Evolutionary conservation across 1,284 basidiomycete species (phyloP).

Genomic region (Ganoderma meredithae): DNA sequence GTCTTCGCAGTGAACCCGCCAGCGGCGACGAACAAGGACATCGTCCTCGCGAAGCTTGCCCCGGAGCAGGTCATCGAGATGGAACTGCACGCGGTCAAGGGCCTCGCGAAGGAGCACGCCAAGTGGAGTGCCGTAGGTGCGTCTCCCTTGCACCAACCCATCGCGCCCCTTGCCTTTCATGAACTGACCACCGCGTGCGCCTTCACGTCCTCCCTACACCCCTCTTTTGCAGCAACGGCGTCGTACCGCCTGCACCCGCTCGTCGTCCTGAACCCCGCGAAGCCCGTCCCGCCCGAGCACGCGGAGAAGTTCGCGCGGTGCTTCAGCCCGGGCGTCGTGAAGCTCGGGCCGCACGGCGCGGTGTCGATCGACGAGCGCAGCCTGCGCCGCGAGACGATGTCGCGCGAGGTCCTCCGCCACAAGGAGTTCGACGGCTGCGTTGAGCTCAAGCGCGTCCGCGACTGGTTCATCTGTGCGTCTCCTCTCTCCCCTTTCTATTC

Average conservation of each 20-base stretch:
- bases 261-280: slow-evolving; percentile 76
- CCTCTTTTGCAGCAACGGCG: slow-evolving; percentile 71
- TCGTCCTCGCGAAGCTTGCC: slow-evolving; percentile 93
- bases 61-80: slow-evolving; percentile 89
- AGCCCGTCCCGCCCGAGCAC: slow-evolving; percentile 69
- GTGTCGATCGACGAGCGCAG: slow-evolving; percentile 64
- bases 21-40: slow-evolving; percentile 79
- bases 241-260: slow-evolving; percentile 94
- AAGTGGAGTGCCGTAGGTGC: slow-evolving; percentile 97
- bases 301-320: slow-evolving; percentile 86
- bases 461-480: slow-evolving; percentile 91
- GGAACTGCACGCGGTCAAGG: slow-evolving; percentile 94
- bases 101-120: slow-evolving; percentile 96
- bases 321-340: slow-evolving; percentile 92
- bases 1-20: slow-evolving; percentile 65
- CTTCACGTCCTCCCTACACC: too few relatives aligned
- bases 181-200: background rate
- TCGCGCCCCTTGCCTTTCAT: background rate
- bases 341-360: slow-evolving; percentile 53
- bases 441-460: slow-evolving; percentile 85
- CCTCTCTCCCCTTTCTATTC: background rate
- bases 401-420: slow-evolving; percentile 92
- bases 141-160: slow-evolving; percentile 36
- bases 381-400: slow-evolving; percentile 90
- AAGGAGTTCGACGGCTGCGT: slow-evolving; percentile 91